Percentiles rank a stretch among this genome's conserved stretches.
Evolutionary conservation across 306 rosid genomes (phyloP).

Genomic region (Clitoria ternatea): DNA sequence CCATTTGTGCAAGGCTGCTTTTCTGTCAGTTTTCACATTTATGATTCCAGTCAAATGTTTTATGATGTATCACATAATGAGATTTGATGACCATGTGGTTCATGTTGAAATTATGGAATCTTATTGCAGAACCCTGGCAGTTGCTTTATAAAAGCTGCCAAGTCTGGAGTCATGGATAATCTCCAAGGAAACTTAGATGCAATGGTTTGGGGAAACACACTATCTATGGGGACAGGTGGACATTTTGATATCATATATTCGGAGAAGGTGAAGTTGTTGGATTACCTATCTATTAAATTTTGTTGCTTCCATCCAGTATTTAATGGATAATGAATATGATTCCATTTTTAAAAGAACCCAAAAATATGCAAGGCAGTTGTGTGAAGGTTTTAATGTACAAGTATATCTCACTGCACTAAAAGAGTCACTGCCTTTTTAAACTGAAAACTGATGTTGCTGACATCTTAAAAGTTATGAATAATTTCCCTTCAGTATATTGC

Average conservation of each 20-base stretch:
- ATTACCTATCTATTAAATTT: conserved; percentile 13
- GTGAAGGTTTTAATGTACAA: too few species aligned
- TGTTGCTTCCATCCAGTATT: conserved; percentile 11
- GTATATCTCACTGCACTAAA: background rate
- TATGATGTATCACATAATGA: background rate
- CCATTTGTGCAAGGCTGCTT: conserved; percentile 97
- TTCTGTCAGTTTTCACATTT: conserved; percentile 65
- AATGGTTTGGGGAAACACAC: conserved; percentile 84
- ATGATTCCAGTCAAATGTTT: conserved; percentile 19
- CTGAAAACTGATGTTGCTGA: background rate
- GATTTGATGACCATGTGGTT: background rate
- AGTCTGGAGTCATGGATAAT: conserved; percentile 59
- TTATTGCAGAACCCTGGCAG: conserved; percentile 77
- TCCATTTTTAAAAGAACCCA: background rate
- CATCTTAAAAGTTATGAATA: background rate
- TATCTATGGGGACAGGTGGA: conserved; percentile 70
- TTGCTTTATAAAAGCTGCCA: conserved; percentile 84
- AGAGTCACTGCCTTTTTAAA: background rate
- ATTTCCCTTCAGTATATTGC: background rate
- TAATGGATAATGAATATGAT: background rate
- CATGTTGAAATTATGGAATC: conserved; percentile 30
- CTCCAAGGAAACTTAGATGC: conserved; percentile 76
- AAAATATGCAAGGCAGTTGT: too few species aligned
- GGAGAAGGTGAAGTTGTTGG: conserved; percentile 47
- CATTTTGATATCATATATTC: conserved; percentile 69